These are phyloP conservation scores for Flammula alnicola DNA, from an alignment of 1,284 basidiomycete genomes.

Conservation along the genomic window DNA sequence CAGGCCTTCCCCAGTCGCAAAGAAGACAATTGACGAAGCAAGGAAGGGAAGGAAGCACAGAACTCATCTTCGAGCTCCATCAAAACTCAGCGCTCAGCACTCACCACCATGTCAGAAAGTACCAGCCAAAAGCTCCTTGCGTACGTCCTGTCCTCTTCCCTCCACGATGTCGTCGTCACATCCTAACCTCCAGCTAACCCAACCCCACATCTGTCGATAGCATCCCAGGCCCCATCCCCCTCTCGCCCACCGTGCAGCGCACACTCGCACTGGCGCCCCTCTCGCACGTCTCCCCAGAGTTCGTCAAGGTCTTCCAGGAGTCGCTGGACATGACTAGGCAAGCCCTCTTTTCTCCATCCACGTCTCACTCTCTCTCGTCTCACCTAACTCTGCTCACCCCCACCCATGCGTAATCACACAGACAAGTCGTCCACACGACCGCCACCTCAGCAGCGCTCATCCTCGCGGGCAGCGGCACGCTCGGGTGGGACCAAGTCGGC, in stretches of 20 bases:
- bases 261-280: constrained; percentile 80
- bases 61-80: no score
- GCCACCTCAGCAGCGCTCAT: constrained; percentile 77
- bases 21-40: no score
- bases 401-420: no score
- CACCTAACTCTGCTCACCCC: no score
- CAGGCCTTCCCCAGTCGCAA: no score
- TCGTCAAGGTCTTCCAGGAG: constrained; percentile 84
- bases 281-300: constrained; percentile 86
- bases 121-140: constrained; percentile 23
- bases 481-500: constrained; percentile 92
- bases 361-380: no score
- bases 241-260: constrained; percentile 51
- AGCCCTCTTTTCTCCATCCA: no score
- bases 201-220: no score
- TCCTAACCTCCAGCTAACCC: no score
- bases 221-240: constrained; percentile 81
- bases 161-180: background rate
- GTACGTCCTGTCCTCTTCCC: constrained; percentile 11
- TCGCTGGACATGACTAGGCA: constrained; percentile 79
- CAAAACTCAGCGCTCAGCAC: no score
- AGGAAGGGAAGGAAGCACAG: no score
- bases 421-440: constrained; percentile 71
- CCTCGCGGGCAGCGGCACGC: constrained; percentile 87
- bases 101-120: no score